phyloP scores from a whole-genome alignment of 148 eudicot genomes.

The Amaranthus hypochondriacus region DNA sequence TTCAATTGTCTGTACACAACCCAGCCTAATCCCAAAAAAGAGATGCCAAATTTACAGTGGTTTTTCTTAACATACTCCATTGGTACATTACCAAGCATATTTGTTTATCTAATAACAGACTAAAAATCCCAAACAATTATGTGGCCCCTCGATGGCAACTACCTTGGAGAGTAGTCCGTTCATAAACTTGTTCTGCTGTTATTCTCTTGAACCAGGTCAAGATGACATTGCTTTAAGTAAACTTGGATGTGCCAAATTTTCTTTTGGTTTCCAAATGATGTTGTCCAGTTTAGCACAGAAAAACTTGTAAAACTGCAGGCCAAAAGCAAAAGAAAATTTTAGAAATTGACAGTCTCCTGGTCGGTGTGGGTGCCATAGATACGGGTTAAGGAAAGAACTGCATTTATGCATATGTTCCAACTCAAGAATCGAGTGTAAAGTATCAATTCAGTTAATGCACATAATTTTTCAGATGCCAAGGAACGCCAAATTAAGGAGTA shows the following conservation, averaged over 20 bases:
- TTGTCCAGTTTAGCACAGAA: constrained; percentile 62
- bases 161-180: not conserved
- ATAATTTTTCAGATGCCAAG: not conserved
- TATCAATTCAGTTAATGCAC: too few relatives aligned
- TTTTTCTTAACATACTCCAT: not conserved
- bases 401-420: too few relatives aligned
- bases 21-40: not conserved
- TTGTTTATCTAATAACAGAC: not conserved
- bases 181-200: not conserved
- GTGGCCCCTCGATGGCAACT: not conserved
- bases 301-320: constrained; percentile 88
- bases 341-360: not conserved
- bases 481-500: not conserved
- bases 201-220: constrained; percentile 27
- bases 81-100: not conserved
- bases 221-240: constrained; percentile 40
- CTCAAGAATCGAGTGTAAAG: too few relatives aligned
- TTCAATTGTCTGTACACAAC: not conserved
- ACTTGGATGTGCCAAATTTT: constrained; percentile 29
- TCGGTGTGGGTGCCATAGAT: not conserved
- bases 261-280: constrained; percentile 76
- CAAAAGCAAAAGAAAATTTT: not conserved
- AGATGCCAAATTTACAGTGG: not conserved
- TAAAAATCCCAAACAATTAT: not conserved
- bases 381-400: not conserved